Conservation (phyloP, 164 flowering plant genomes). For the Pachysandra terminalis region DNA sequence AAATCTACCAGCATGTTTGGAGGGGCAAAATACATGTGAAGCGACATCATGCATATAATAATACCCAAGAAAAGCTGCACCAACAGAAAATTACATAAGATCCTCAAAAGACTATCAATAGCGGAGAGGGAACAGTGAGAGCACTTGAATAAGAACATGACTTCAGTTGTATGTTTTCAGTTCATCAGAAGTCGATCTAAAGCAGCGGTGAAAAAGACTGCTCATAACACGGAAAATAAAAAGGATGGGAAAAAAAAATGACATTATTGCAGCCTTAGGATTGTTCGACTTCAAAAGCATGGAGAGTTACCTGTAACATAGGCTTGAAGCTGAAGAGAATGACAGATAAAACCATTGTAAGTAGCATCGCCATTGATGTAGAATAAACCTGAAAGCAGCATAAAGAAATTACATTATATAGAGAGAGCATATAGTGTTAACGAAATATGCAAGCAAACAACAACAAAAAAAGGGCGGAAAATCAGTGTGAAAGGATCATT, state of each 20-base stretch:
- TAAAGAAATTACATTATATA: too few relatives aligned
- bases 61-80: conserved; percentile 96
- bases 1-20: conserved; percentile 64
- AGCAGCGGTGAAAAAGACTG: neutral
- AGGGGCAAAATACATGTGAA: conserved; percentile 96
- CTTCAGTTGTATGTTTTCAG: neutral
- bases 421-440: too few relatives aligned
- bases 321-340: conserved; percentile 80
- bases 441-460: too few relatives aligned
- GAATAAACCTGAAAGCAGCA: conserved; percentile 68
- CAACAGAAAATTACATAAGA: neutral
- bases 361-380: conserved; percentile 98
- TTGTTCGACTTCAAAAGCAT: neutral
- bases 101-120: neutral
- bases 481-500: too few relatives aligned
- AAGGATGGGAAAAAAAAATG: neutral
- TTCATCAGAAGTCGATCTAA: neutral
- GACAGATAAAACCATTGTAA: conserved; percentile 80
- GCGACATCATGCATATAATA: conserved; percentile 85
- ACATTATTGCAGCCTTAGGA: too few relatives aligned
- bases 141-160: neutral
- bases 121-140: neutral
- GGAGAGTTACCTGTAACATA: conserved; percentile 63
- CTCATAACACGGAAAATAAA: too few relatives aligned
- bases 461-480: too few relatives aligned